These are phyloP conservation scores for Yarrowia sp. DNA, from an alignment of 805 yeast species.

Conservation along the genomic window DNA sequence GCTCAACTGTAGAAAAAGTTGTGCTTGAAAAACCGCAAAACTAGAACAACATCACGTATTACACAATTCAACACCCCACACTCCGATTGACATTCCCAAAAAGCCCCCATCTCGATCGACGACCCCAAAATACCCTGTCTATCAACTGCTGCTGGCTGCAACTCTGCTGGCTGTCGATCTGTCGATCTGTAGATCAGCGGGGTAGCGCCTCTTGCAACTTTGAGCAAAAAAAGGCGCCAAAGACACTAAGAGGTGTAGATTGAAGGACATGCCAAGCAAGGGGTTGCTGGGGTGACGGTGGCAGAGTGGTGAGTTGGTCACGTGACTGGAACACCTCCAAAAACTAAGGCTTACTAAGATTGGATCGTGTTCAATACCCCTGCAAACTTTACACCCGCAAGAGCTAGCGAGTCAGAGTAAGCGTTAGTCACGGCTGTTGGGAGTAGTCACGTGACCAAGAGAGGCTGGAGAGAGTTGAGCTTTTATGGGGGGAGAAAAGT, in stretches of 20 bases:
- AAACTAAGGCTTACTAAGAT: no score
- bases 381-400: neutral
- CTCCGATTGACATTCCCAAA: neutral
- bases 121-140: constrained; percentile 12
- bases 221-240: neutral
- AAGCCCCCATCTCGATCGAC: constrained; percentile 24
- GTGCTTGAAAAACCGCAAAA: neutral
- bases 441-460: neutral
- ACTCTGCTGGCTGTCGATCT: constrained; percentile 8
- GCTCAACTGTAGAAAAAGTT: neutral
- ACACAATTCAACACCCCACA: neutral
- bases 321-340: neutral
- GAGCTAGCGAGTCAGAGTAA: no score
- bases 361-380: neutral
- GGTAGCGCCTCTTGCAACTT: constrained; percentile 14
- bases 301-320: neutral
- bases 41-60: no score
- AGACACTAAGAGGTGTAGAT: neutral
- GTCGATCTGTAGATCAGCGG: constrained; percentile 27
- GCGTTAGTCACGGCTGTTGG: neutral
- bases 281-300: neutral
- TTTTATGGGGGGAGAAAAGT: no score
- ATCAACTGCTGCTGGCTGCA: constrained; percentile 5
- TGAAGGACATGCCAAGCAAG: neutral
- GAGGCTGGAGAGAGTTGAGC: no score